Evolutionary conservation across 2,329 filamentous ascomycete genomes (phyloP).

Genomic region (Aureobasidium sp.): DNA sequence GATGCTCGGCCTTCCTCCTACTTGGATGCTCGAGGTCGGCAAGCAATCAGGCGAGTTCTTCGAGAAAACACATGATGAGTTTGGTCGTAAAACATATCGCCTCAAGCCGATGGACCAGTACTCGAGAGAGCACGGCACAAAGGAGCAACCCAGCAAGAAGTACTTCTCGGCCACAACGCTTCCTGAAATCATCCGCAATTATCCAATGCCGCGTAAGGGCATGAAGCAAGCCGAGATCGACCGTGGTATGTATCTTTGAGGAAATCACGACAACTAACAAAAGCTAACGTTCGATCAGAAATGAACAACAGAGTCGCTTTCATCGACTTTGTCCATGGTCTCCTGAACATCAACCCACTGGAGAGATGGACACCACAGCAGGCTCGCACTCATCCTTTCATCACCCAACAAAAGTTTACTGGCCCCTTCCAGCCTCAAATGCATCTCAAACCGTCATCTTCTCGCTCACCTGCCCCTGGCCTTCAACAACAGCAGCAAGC

Average conservation of each 20-base stretch:
- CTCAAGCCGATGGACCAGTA: constrained; percentile 98
- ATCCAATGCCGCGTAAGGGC: constrained; percentile 97
- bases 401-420: constrained; percentile 95
- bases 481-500: constrained; percentile 95
- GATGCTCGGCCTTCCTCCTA: constrained; percentile 92
- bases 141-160: constrained; percentile 99
- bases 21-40: constrained; percentile 99
- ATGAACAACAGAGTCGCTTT: constrained; percentile 97
- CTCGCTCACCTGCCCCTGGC: constrained; percentile 81
- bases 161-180: constrained; percentile 94
- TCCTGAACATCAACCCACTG: constrained; percentile 89
- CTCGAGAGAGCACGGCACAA: constrained; percentile 86
- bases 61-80: constrained; percentile 87
- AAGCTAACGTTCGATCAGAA: constrained; percentile 52
- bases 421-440: constrained; percentile 94
- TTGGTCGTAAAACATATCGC: constrained; percentile 79
- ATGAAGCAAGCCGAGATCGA: constrained; percentile 98
- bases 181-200: constrained; percentile 94
- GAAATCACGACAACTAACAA: neutral
- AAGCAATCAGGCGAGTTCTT: constrained; percentile 98
- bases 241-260: constrained; percentile 56
- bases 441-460: constrained; percentile 85
- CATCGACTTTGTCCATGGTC: constrained; percentile 91
- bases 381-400: constrained; percentile 94
- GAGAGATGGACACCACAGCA: constrained; percentile 98